Percentiles rank a stretch among this genome's conserved stretches.
phyloP scores from a whole-genome alignment of 1,284 basidiomycete species.

The Limonomyces culmigenus region DNA sequence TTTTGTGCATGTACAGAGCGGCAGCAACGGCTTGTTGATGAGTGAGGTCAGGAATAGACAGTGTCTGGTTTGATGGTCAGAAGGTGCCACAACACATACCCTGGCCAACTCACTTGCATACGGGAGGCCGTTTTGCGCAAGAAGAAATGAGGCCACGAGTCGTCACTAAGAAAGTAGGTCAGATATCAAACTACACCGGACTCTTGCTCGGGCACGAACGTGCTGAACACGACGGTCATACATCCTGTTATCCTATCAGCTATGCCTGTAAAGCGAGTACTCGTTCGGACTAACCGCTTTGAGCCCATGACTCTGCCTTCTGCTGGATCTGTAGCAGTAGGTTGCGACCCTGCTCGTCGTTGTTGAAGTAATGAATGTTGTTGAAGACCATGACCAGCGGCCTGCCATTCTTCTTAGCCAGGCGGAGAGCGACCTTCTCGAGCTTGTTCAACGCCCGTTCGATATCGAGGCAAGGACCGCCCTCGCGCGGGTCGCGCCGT shows the following conservation, averaged over 20 bases:
- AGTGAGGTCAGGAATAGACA: conserved; percentile 61
- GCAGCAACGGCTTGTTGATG: conserved; percentile 46
- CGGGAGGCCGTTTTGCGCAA: conserved; percentile 56
- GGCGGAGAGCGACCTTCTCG: conserved; percentile 69
- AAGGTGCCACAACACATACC: neutral
- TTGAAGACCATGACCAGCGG: conserved; percentile 70
- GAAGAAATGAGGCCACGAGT: conserved; percentile 62
- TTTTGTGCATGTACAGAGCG: conserved; percentile 33
- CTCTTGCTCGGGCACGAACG: conserved; percentile 25
- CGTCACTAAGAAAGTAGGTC: conserved; percentile 30
- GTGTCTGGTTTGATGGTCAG: conserved; percentile 17
- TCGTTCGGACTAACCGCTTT: conserved; percentile 36
- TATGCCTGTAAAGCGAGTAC: neutral
- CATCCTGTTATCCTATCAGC: conserved; percentile 20
- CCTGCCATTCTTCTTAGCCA: conserved; percentile 33
- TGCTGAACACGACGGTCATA: conserved; percentile 67
- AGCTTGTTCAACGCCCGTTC: conserved; percentile 75
- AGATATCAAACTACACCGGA: too few species aligned
- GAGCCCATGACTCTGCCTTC: conserved; percentile 72
- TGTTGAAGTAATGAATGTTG: conserved; percentile 65
- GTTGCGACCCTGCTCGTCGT: conserved; percentile 61
- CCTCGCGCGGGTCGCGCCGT: conserved; percentile 69
- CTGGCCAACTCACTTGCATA: conserved; percentile 38
- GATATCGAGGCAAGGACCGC: conserved; percentile 68
- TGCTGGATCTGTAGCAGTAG: conserved; percentile 74